These are phyloP conservation scores for Penicillium flavigenum DNA, from an alignment of 495 filamentous ascomycete species.

Conservation along the genomic window DNA sequence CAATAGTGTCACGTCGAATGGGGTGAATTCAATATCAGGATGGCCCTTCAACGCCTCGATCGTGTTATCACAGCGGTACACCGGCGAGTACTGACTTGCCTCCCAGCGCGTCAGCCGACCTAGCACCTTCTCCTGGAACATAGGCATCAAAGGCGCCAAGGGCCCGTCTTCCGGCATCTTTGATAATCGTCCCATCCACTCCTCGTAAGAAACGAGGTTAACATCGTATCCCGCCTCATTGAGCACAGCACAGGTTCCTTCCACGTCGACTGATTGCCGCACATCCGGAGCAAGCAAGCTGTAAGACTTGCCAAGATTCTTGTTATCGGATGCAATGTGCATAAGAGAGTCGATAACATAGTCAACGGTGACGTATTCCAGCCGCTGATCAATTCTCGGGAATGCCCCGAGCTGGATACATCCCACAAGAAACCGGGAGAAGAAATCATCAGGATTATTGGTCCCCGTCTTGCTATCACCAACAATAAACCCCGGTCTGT, in stretches of 20 bases:
- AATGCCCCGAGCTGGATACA: constrained; percentile 21
- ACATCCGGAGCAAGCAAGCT: constrained; percentile 10
- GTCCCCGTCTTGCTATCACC: constrained; percentile 22
- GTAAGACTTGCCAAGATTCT: constrained; percentile 17
- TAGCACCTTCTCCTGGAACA: background rate
- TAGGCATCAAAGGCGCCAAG: background rate
- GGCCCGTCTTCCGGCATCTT: background rate
- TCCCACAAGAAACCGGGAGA: constrained; percentile 21
- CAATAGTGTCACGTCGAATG: background rate
- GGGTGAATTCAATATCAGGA: background rate
- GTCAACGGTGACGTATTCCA: constrained; percentile 22
- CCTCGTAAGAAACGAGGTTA: background rate
- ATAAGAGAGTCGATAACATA: constrained; percentile 19
- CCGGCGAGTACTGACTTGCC: background rate
- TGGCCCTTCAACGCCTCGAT: background rate
- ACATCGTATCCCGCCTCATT: background rate
- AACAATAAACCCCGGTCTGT: constrained; percentile 27
- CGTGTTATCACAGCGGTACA: background rate
- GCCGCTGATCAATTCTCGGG: constrained; percentile 14
- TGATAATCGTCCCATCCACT: background rate
- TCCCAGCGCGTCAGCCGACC: background rate
- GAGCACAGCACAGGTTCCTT: background rate
- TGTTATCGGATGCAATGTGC: constrained; percentile 18
- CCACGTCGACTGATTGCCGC: background rate
- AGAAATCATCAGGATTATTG: constrained; percentile 27